phyloP scores from a whole-genome alignment of 306 rosid genomes.

The Medicago ruthenica region DNA sequence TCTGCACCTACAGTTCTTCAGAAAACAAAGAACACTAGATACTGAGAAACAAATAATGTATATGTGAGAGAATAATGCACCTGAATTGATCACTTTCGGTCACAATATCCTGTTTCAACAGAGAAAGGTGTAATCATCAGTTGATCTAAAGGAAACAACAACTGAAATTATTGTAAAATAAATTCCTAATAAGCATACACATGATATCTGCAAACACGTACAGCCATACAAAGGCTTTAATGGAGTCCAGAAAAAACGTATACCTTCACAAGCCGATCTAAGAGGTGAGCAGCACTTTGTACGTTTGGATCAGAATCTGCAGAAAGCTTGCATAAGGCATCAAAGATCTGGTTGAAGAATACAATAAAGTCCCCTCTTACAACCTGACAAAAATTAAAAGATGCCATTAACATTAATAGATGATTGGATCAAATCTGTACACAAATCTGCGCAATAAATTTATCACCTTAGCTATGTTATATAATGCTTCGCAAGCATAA shows the following conservation, averaged over 20 bases:
- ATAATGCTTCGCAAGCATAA: slow-evolving; percentile 97
- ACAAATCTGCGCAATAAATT: slow-evolving; percentile 38
- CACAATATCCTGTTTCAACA: slow-evolving; percentile 90
- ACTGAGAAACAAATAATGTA: slow-evolving; percentile 39
- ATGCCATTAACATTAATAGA: slow-evolving; percentile 44
- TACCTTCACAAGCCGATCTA: slow-evolving; percentile 99
- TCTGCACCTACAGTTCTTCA: slow-evolving; percentile 36
- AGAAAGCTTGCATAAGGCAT: slow-evolving; percentile 97
- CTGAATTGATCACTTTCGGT: slow-evolving; percentile 99
- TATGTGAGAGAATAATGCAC: slow-evolving; percentile 52
- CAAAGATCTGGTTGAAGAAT: slow-evolving; percentile 97
- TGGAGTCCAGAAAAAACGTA: slow-evolving; percentile 27
- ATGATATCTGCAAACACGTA: neutral
- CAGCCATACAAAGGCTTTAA: slow-evolving; percentile 16
- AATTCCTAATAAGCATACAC: slow-evolving; percentile 31
- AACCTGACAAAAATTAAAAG: slow-evolving; percentile 64
- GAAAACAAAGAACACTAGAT: slow-evolving; percentile 36
- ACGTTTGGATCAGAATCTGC: slow-evolving; percentile 96
- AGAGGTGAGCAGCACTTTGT: slow-evolving; percentile 98
- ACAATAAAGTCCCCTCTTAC: slow-evolving; percentile 97
- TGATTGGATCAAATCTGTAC: slow-evolving; percentile 25
- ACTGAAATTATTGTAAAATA: slow-evolving; percentile 35
- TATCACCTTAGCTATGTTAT: slow-evolving; percentile 96
- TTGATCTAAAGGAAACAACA: slow-evolving; percentile 35
- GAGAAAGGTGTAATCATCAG: slow-evolving; percentile 47